Conservation (phyloP, 305 asterid genomes). For the Lippia alba region DNA sequence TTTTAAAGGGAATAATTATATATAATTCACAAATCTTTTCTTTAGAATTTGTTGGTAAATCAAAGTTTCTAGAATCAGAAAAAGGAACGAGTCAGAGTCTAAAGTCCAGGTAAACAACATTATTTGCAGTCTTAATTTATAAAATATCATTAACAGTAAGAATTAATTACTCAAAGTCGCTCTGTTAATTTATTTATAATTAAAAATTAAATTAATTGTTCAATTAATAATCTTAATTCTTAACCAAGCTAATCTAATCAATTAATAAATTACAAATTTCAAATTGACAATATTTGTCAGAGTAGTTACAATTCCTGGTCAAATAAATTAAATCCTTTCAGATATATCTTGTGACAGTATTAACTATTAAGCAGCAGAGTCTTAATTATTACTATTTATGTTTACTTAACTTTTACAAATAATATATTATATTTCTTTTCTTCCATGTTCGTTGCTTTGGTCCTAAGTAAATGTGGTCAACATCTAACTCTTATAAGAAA, state of each 20-base stretch:
- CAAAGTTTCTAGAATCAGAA: not conserved
- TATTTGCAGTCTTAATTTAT: not conserved
- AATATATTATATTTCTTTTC: not conserved
- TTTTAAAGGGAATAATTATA: no score
- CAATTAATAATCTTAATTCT: no score
- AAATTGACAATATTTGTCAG: not conserved
- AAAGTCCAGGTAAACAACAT: not conserved
- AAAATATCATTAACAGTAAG: not conserved
- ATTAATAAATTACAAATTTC: not conserved
- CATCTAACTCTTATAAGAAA: not conserved
- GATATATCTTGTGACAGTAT: no score
- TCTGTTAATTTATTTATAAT: not conserved
- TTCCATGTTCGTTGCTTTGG: not conserved
- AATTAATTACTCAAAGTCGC: not conserved
- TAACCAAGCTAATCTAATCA: no score
- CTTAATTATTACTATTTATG: no score
- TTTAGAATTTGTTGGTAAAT: not conserved
- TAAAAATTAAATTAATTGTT: no score
- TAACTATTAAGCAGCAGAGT: no score
- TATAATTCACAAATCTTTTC: not conserved
- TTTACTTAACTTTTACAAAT: not conserved
- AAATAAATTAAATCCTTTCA: no score
- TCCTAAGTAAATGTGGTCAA: conserved; percentile 1
- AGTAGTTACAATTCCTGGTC: not conserved
- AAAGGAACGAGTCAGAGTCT: not conserved